Percentiles rank a stretch among this genome's conserved stretches.
Evolutionary conservation across 768 basidiomycete genomes (phyloP).

Genomic region (Gloeopeniophorella convolvens): DNA sequence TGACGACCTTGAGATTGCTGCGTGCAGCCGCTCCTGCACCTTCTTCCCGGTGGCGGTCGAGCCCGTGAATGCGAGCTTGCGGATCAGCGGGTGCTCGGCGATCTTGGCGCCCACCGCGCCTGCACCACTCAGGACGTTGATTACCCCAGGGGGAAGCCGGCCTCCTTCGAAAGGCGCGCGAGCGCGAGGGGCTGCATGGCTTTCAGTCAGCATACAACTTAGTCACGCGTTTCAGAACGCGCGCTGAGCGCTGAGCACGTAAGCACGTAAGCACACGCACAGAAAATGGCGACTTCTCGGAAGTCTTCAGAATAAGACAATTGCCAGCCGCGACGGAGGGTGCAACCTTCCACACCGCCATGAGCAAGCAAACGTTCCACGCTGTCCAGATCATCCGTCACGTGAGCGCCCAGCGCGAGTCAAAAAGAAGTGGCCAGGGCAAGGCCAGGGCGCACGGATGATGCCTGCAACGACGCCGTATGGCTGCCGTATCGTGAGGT

Average conservation of each 20-base stretch:
- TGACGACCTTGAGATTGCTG: background rate
- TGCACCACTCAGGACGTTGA: background rate
- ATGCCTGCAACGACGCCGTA: background rate
- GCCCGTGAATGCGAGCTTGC: background rate
- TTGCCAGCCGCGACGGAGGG: background rate
- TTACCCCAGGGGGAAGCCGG: constrained; percentile 1
- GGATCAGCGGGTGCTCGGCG: background rate
- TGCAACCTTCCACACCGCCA: background rate
- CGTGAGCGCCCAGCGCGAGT: background rate
- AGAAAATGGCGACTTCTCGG: background rate
- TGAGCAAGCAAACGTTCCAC: background rate
- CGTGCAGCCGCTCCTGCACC: background rate
- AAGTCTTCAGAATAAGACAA: background rate
- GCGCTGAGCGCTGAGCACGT: background rate
- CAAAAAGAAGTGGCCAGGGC: too few species aligned
- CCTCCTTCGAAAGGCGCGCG: background rate
- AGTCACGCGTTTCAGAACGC: too few species aligned
- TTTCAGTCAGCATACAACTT: too few species aligned
- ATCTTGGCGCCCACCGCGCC: background rate
- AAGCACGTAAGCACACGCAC: background rate
- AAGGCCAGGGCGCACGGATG: background rate
- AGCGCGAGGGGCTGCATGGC: background rate
- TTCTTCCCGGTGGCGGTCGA: background rate
- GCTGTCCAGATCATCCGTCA: background rate
- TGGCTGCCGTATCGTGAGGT: background rate